Percentiles rank a stretch among this genome's conserved stretches.
phyloP scores from a whole-genome alignment of 129 eudicot species.

The Rutidosis leptorrhynchoides region DNA sequence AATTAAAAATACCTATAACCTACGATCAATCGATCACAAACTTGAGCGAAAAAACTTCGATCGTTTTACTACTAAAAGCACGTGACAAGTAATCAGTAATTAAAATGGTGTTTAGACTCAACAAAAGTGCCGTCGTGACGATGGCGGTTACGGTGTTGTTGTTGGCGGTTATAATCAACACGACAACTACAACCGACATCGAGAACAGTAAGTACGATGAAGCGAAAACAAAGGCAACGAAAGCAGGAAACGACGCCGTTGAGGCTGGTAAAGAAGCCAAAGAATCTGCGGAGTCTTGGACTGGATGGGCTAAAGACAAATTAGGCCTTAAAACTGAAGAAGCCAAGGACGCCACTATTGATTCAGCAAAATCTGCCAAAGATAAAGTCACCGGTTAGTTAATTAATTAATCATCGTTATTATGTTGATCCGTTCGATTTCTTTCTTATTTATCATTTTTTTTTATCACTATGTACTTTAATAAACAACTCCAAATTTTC shows the following conservation, averaged over 20 bases:
- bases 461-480: too few species aligned
- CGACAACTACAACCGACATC: constrained; percentile 1
- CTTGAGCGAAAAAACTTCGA: too few species aligned
- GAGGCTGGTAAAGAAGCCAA: constrained; percentile 37
- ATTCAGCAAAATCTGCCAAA: constrained; percentile 39
- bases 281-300: constrained; percentile 59
- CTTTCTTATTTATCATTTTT: too few species aligned
- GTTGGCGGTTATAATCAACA: constrained; percentile 8
- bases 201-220: constrained; percentile 29
- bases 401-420: too few species aligned
- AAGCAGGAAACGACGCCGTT: constrained; percentile 17
- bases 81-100: too few species aligned
- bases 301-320: constrained; percentile 88
- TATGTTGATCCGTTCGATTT: too few species aligned
- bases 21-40: too few species aligned
- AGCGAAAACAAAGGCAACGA: constrained; percentile 12
- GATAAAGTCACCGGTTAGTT: constrained; percentile 35
- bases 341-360: constrained; percentile 33
- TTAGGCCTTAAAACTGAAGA: constrained; percentile 45
- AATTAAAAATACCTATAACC: too few species aligned
- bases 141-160: constrained; percentile 18
- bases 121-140: background rate
- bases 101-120: background rate
- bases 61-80: too few species aligned
- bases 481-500: too few species aligned